Evolutionary conservation across 1,139 yeast genomes (phyloP).

Genomic region (Geotrichum aggregatum): DNA sequence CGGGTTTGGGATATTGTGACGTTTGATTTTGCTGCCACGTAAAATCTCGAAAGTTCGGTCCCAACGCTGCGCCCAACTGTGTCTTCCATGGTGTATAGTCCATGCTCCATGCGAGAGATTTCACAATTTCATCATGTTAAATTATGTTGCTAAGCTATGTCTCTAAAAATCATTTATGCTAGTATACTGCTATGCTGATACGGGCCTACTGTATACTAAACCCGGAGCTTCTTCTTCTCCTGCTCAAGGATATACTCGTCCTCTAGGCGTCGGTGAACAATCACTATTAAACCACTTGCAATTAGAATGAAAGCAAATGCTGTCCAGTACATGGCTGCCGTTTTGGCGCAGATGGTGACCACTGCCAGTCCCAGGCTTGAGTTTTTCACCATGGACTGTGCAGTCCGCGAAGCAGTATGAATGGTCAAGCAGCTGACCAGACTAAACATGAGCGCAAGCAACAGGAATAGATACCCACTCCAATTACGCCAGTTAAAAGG

Average conservation of each 20-base stretch:
- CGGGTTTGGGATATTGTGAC: too few relatives aligned
- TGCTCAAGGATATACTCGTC: conserved; percentile 7
- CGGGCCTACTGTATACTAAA: not conserved
- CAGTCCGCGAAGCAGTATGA: conserved; percentile 35
- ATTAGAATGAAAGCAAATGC: conserved; percentile 48
- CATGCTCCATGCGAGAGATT: too few relatives aligned
- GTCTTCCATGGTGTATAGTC: too few relatives aligned
- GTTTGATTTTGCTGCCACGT: too few relatives aligned
- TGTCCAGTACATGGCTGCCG: conserved; percentile 60
- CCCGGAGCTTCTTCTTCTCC: conserved; percentile 2
- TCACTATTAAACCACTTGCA: not conserved
- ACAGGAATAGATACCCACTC: not conserved
- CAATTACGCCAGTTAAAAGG: not conserved
- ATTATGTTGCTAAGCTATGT: too few relatives aligned
- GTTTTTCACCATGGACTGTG: conserved; percentile 44
- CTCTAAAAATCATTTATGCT: too few relatives aligned
- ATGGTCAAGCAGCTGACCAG: conserved; percentile 6
- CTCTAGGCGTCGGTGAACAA: not conserved
- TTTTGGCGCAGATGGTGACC: conserved; percentile 50
- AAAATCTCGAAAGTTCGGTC: too few relatives aligned
- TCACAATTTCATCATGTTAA: too few relatives aligned
- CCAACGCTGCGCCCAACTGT: too few relatives aligned
- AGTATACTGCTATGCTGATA: too few relatives aligned
- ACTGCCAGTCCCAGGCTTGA: conserved; percentile 52
- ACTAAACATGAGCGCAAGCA: not conserved